Conservation (phyloP, 345 rosid genomes). For the Punica granatum region DNA sequence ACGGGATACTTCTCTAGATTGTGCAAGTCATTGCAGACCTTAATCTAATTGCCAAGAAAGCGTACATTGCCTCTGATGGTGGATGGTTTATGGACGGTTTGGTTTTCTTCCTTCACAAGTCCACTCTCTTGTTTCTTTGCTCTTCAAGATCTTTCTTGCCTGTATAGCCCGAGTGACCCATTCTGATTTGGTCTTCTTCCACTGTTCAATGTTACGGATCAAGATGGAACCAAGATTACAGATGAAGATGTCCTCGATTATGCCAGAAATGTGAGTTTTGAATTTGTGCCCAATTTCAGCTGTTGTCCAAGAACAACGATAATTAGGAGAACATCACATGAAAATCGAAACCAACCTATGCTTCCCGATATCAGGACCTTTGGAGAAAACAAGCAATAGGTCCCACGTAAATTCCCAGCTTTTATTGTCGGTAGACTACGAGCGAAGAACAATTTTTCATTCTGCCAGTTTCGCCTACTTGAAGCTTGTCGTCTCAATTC, state of each 20-base stretch:
- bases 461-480: not conserved
- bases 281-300: no score
- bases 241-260: slow-evolving; percentile 48
- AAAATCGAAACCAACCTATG: no score
- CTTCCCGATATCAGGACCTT: no score
- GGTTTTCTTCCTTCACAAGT: not conserved
- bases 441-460: no score
- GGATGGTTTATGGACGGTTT: slow-evolving; percentile 88
- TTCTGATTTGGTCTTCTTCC: slow-evolving; percentile 5
- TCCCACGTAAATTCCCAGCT: no score
- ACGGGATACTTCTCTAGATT: slow-evolving; percentile 68
- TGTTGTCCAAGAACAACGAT: no score
- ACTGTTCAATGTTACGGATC: slow-evolving; percentile 83
- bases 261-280: slow-evolving; percentile 40
- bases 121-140: not conserved
- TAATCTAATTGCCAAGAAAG: slow-evolving; percentile 50
- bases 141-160: not conserved
- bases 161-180: not conserved
- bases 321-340: no score
- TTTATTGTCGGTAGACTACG: no score
- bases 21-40: slow-evolving; percentile 69
- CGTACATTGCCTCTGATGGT: slow-evolving; percentile 72
- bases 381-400: no score
- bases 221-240: slow-evolving; percentile 52
- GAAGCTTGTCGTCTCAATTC: not conserved